These are phyloP conservation scores for Triticum turgidum DNA, from an alignment of 176 grass and related monocot species.

Conservation along the genomic window DNA sequence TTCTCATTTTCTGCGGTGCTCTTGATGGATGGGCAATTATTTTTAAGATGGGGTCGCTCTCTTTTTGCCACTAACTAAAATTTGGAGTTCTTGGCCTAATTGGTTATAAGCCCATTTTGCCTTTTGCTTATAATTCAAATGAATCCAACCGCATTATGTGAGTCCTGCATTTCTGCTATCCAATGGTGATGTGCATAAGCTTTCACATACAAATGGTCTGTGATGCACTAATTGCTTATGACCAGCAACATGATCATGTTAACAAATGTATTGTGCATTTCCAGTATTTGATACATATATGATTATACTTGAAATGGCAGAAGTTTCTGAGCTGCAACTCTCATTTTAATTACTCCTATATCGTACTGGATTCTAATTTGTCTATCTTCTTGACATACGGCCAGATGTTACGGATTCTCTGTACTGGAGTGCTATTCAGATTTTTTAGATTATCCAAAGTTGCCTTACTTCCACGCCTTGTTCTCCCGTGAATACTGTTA, in stretches of 20 bases:
- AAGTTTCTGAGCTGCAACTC: neutral
- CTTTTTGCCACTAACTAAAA: neutral
- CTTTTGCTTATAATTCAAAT: neutral
- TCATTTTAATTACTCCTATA: neutral
- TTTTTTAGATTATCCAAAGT: neutral
- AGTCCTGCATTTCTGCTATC: slow-evolving; percentile 2
- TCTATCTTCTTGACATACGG: neutral
- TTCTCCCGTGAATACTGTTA: neutral
- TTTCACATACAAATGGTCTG: neutral
- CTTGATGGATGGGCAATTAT: neutral
- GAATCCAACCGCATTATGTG: neutral
- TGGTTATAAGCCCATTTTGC: neutral
- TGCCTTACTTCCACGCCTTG: slow-evolving; percentile 4
- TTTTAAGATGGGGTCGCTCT: neutral
- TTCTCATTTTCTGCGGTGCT: neutral
- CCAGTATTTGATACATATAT: neutral
- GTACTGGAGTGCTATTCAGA: neutral
- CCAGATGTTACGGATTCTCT: neutral
- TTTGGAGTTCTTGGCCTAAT: neutral
- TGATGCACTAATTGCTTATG: neutral
- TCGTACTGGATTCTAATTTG: neutral
- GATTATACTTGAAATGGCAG: neutral
- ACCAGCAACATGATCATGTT: slow-evolving; percentile 1
- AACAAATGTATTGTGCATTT: neutral
- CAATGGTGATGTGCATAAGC: neutral